Evolutionary conservation across 2,329 filamentous ascomycete genomes (phyloP).

Genomic region (Ophiostoma fasciatum): DNA sequence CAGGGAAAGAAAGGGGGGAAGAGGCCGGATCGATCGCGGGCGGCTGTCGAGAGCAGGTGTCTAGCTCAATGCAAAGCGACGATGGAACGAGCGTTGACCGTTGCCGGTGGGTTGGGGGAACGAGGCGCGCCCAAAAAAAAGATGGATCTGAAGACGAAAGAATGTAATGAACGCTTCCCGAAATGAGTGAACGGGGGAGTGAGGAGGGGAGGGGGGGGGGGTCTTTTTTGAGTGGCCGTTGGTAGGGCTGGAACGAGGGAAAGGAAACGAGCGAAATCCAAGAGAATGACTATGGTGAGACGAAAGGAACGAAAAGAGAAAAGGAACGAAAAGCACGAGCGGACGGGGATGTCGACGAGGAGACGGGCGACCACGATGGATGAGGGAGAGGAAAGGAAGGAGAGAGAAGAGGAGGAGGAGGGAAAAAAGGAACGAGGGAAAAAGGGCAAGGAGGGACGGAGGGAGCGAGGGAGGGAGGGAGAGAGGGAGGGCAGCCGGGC

Average conservation of each 20-base stretch:
- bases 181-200: conserved; percentile 40
- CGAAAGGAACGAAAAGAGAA: conserved; percentile 26
- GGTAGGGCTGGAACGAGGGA: too few species aligned
- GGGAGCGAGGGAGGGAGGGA: too few species aligned
- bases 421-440: conserved; percentile 12
- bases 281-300: conserved; percentile 35
- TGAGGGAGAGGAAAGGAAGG: conserved; percentile 5
- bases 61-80: too few species aligned
- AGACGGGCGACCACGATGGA: conserved; percentile 18
- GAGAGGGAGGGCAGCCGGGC: too few species aligned
- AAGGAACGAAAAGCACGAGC: conserved; percentile 19
- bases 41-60: too few species aligned
- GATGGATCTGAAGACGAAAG: conserved; percentile 19
- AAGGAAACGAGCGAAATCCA: conserved; percentile 21
- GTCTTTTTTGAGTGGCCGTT: too few species aligned
- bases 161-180: conserved; percentile 31
- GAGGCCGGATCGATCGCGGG: conserved; percentile 4
- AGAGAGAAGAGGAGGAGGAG: conserved; percentile 20
- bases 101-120: too few species aligned
- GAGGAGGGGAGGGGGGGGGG: conserved; percentile 15
- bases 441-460: conserved; percentile 5
- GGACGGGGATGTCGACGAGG: conserved; percentile 6
- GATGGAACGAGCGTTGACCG: conserved; percentile 8
- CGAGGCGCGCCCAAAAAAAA: conserved; percentile 18
- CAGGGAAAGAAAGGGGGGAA: too few species aligned